Percentiles rank a stretch among this genome's conserved stretches.
Evolutionary conservation across 2,329 filamentous ascomycete genomes (phyloP).

Genomic region (Clarireedia hainanense): DNA sequence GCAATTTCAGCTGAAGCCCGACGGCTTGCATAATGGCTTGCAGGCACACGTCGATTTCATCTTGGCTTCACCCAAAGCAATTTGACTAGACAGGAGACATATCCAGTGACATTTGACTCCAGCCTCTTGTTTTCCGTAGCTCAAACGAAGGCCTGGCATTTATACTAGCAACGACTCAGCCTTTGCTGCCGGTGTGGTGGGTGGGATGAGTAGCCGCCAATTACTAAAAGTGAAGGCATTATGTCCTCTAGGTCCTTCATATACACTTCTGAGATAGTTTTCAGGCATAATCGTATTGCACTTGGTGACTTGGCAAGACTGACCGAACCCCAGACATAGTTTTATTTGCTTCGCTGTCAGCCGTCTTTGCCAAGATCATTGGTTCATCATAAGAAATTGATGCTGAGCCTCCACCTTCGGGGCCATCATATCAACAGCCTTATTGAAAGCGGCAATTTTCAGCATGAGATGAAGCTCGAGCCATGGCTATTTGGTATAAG

Average conservation of each 20-base stretch:
- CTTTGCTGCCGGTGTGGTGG: not conserved
- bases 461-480: not conserved
- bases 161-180: not conserved
- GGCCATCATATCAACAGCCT: not conserved
- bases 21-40: conserved; percentile 4
- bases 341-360: not conserved
- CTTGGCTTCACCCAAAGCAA: not conserved
- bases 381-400: not conserved
- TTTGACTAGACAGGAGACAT: not conserved
- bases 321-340: not conserved
- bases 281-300: not conserved
- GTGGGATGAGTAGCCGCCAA: not conserved
- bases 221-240: not conserved
- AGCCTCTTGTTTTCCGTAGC: not conserved
- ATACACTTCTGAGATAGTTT: not conserved
- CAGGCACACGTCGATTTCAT: not conserved
- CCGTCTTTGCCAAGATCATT: not conserved
- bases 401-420: conserved; percentile 2
- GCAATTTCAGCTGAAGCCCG: not conserved
- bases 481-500: not conserved
- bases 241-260: not conserved
- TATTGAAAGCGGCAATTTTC: not conserved
- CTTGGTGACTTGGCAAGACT: not conserved
- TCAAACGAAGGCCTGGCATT: not conserved
- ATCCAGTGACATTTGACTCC: not conserved